Evolutionary conservation across 1,284 basidiomycete species (phyloP), one percentile per base, ranked within the genome.

Genomic region (Trametes pubescens): DNA sequence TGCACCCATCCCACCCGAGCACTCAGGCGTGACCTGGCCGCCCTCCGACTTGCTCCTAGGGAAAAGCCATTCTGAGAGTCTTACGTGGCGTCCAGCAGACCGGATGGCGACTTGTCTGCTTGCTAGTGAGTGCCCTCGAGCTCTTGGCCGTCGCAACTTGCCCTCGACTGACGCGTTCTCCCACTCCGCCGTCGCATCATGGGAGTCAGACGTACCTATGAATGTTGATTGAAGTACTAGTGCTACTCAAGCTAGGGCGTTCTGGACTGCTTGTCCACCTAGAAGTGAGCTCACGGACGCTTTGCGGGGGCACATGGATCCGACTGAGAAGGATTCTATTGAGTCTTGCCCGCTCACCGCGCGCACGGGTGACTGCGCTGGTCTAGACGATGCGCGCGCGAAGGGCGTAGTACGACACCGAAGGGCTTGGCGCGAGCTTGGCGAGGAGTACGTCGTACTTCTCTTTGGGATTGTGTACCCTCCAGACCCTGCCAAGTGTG

Each of bases 401-500:
- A 57, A 44, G 46, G 38, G 59, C 24, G 18, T 34, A 22, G 16
- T 48, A 13, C 44, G 43, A 51, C 38, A 21, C 57, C 59, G 59
- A 64, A 67, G 53, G 29, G 29, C 65, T 67, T 64, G 60, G 65
- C 59, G 47, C 32, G 29, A 38, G 47, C 65, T 55, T 59, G 61
- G 61, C 56, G 29, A 44, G 32, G 47, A 49, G 35, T 9, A 21
- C 21, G 40, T 43, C 14, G 29, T 6, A n/a, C 59, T 66, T 64
- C 62, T 64, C 49, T 60, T 47, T n/a, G 29, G 43, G 10, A 61
- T 21, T 56, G 26, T 32, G 51, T 59, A 51, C 46, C n/a, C 26
- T 55, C 55, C 54, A 37, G 58, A 54, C 47, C 58, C 66, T 63
- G 66, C 66, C 66, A 67, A 67, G 66, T 44, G 47, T 9, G 34